A percentile compares a stretch with the other conserved stretches of the same genome.
These are phyloP conservation scores for Ascosphaera aggregata DNA, from an alignment of 2,329 filamentous ascomycete genomes.

Conservation along the genomic window DNA sequence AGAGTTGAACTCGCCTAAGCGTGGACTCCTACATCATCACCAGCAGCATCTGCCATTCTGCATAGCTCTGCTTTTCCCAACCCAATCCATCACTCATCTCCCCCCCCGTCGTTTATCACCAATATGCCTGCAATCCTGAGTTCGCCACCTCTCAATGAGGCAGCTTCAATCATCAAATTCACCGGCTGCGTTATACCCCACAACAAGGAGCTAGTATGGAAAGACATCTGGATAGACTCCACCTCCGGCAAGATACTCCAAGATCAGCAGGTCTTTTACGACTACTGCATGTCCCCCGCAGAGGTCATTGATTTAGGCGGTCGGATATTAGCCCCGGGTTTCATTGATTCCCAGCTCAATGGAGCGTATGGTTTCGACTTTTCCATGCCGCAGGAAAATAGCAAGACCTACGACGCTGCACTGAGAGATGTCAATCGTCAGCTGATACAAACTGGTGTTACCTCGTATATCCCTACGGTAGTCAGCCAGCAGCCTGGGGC, in stretches of 20 bases:
- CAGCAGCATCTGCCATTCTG: too few species aligned
- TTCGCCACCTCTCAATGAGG: conserved; percentile 7
- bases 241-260: conserved; percentile 58
- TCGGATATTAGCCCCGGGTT: conserved; percentile 60
- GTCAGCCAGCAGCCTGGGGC: conserved; percentile 55
- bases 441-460: conserved; percentile 60
- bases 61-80: too few species aligned
- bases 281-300: conserved; percentile 33
- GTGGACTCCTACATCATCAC: too few species aligned
- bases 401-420: conserved; percentile 42
- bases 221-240: conserved; percentile 79
- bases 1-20: too few species aligned
- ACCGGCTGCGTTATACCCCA: conserved; percentile 66
- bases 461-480: conserved; percentile 66
- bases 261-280: conserved; percentile 35
- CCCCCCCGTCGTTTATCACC: neutral
- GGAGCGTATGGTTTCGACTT: conserved; percentile 89
- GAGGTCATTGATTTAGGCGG: conserved; percentile 56
- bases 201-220: conserved; percentile 40
- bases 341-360: conserved; percentile 84
- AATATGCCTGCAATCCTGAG: conserved; percentile 1
- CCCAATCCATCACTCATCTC: too few species aligned
- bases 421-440: conserved; percentile 46
- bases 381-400: conserved; percentile 42
- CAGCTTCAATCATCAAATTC: conserved; percentile 49